phyloP scores from a whole-genome alignment of 305 asterid species.

The Ruellia speciosa region DNA sequence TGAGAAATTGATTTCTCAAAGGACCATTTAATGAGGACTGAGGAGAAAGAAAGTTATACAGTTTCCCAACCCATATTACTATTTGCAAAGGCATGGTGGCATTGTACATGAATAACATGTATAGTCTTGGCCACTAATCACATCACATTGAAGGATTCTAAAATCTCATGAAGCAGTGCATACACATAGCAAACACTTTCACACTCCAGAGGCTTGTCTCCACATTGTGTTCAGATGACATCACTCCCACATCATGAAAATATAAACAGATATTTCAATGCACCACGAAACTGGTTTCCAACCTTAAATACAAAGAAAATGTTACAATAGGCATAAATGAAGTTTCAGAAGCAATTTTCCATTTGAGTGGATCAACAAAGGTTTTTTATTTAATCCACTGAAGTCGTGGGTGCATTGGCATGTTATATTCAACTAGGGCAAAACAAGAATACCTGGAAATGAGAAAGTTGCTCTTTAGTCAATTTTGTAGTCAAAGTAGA shows the following conservation, averaged over 20 bases:
- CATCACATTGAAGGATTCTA: not conserved
- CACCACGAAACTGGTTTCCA: not conserved
- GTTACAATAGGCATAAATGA: not conserved
- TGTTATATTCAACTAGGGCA: not conserved
- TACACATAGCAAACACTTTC: not conserved
- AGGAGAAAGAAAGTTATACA: too few species aligned
- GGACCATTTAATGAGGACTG: too few species aligned
- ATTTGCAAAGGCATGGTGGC: too few species aligned
- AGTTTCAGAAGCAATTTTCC: not conserved
- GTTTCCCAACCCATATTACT: too few species aligned
- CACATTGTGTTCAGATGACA: not conserved
- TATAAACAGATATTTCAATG: not conserved
- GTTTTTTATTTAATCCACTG: not conserved
- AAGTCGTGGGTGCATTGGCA: not conserved
- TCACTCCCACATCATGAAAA: not conserved
- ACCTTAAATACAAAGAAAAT: not conserved
- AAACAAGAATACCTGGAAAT: constrained; percentile 57
- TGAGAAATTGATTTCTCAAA: too few species aligned
- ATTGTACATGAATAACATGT: not conserved
- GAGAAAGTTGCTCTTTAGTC: constrained; percentile 64
- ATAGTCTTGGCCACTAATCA: not conserved
- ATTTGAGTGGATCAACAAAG: not conserved
- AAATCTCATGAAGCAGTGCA: not conserved
- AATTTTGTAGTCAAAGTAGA: constrained; percentile 64
- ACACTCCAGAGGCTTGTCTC: not conserved